Percentiles rank a stretch among this genome's conserved stretches.
phyloP scores from a whole-genome alignment of 352 stramenopile genomes.

The Phytophthora tubulina region DNA sequence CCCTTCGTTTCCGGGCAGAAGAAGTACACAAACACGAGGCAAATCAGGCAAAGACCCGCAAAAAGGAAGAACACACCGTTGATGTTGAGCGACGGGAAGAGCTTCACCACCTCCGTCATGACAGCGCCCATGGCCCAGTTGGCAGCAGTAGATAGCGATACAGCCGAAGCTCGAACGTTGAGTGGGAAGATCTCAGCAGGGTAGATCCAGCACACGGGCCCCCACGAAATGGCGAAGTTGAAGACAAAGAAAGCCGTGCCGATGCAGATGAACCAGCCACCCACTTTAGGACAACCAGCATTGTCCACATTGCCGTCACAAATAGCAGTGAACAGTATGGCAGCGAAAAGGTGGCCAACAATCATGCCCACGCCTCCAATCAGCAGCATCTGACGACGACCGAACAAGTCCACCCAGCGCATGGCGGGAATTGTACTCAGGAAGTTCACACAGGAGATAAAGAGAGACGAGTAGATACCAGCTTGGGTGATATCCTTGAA shows the following conservation, averaged over 20 bases:
- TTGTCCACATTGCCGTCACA: slow-evolving; percentile 41
- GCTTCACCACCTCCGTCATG: slow-evolving; percentile 50
- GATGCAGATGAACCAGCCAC: slow-evolving; percentile 51
- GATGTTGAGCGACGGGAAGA: slow-evolving; percentile 46
- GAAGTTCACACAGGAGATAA: slow-evolving; percentile 46
- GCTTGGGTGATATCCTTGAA: slow-evolving; percentile 50
- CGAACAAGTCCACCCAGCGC: slow-evolving; percentile 47
- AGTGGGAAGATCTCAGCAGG: slow-evolving; percentile 65
- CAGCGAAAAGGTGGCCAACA: slow-evolving; percentile 44
- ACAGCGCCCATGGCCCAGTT: slow-evolving; percentile 59
- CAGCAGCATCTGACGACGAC: slow-evolving; percentile 44
- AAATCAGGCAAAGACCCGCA: slow-evolving; percentile 53
- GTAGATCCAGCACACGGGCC: slow-evolving; percentile 62
- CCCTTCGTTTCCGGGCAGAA: slow-evolving; percentile 56
- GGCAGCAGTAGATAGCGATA: slow-evolving; percentile 33
- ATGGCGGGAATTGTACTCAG: slow-evolving; percentile 49
- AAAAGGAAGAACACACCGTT: slow-evolving; percentile 68
- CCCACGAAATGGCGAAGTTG: slow-evolving; percentile 49
- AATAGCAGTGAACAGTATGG: slow-evolving; percentile 43
- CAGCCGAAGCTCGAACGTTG: slow-evolving; percentile 38
- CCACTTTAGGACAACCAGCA: slow-evolving; percentile 38
- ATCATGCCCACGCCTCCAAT: slow-evolving; percentile 50
- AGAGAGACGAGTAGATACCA: slow-evolving; percentile 41
- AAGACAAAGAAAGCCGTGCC: slow-evolving; percentile 47
- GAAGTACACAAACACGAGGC: slow-evolving; percentile 53